Conservation (phyloP, 352 stramenopile species). For the Aphanomyces stellatus region DNA sequence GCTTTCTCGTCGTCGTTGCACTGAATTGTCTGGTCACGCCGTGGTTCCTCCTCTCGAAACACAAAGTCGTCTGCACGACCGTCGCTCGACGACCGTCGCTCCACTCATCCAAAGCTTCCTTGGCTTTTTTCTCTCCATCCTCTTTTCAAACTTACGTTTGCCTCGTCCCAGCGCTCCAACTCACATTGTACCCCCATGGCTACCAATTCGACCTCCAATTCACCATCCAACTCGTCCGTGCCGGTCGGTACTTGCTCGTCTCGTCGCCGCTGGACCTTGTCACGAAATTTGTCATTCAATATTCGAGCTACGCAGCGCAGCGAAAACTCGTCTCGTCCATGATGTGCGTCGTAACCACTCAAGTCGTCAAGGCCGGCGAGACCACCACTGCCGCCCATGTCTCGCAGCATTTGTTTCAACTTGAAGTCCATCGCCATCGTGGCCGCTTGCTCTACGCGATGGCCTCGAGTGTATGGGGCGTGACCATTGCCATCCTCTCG, state of each 20-base stretch:
- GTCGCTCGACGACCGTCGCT: conserved; percentile 1
- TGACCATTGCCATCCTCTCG: no score
- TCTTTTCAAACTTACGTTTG: neutral
- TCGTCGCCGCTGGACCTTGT: conserved; percentile 1
- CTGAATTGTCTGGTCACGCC: neutral
- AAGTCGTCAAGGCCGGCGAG: no score
- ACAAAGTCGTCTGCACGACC: neutral
- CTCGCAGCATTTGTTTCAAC: no score
- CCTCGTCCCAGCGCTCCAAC: neutral
- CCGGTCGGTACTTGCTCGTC: conserved; percentile 8
- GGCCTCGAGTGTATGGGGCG: no score
- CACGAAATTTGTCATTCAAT: neutral
- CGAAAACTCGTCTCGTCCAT: neutral
- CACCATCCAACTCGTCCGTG: no score
- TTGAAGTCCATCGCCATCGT: no score
- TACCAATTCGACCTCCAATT: neutral
- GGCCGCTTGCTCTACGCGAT: no score
- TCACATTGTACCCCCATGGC: neutral
- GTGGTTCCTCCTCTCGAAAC: conserved; percentile 6
- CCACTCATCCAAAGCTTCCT: neutral
- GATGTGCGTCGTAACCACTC: no score
- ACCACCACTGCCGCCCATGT: no score
- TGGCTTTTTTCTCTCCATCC: conserved; percentile 8
- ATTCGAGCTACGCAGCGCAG: neutral
- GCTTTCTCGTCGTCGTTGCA: neutral